Evolutionary conservation across 192 early-diverging fungal species (phyloP), one percentile per base, ranked within the genome.

Genomic region (Backusella tarrabulga): DNA sequence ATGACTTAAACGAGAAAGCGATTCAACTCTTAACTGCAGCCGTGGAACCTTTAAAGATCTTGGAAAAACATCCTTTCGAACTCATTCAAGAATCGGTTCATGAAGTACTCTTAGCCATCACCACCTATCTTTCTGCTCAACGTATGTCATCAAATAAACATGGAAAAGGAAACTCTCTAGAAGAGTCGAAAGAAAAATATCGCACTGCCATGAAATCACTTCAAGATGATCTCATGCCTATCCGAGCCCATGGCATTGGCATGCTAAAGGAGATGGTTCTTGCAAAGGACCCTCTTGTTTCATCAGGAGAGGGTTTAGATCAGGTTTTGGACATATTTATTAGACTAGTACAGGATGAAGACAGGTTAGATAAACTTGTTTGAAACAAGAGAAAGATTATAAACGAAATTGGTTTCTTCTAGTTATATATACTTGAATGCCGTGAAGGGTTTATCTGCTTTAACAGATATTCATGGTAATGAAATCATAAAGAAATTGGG

Each of bases 391-490:
- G 75, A 40, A 35, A 14, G 44, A 75, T 32, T 32, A 54, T 69
- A 74, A n/a, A 73, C 68, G 35, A 70, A 11, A 36, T 42, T 56
- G 67, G 67, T 19, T 69, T 71, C 17, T 32, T 75, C 35, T 54
- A 94, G 94, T 77, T 98, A 94, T 79, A 91, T 97, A 36, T 96
- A 99, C 74, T 87, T 99, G 38, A 97, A 97, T 83, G 95, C 96
- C 8, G 88, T 99, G 72, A 93, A 94, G 72, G 95, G 96, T 2
- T 85, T 97, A 11, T 85, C 93, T 5, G 87, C 96, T 1, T 79
- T 97, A 32, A 92, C 95, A 0, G 97, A 99, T 77, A 85, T 88
- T 19, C 91, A 96, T 72, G 94, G 94, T 15, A 79, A 86, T 38
- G 77, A 80, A 44, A 93, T 93, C 68, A 86, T 99, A 56, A 77